Conservation (phyloP, 78 protist genomes). For the Parvularia atlantis region DNA sequence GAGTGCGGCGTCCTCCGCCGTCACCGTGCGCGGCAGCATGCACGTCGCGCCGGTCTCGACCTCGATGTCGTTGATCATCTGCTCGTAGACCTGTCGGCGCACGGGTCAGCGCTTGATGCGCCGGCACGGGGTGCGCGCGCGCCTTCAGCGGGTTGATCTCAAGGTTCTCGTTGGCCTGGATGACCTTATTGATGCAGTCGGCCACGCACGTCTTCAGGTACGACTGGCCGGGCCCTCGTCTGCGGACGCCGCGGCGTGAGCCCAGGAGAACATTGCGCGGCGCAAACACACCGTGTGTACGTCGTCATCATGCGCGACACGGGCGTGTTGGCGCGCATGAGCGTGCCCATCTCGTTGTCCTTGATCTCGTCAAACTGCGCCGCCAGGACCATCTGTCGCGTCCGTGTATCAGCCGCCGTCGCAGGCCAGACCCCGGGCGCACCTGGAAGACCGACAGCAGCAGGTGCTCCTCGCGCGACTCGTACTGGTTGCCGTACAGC, state of each 20-base stretch:
- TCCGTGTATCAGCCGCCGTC: neutral
- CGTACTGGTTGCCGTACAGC: constrained; percentile 42
- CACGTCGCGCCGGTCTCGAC: neutral
- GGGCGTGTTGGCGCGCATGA: constrained; percentile 60
- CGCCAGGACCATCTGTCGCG: constrained; percentile 24
- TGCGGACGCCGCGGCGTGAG: neutral
- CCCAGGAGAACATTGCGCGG: constrained; percentile 10
- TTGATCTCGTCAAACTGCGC: constrained; percentile 38
- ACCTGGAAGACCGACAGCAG: constrained; percentile 41
- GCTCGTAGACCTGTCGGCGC: neutral
- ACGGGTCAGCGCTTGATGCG: neutral
- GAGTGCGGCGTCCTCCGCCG: neutral
- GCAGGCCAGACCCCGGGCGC: neutral
- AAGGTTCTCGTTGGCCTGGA: neutral
- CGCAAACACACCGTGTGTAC: constrained; percentile 35
- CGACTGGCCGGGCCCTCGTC: constrained; percentile 53
- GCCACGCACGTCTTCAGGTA: constrained; percentile 18
- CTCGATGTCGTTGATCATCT: constrained; percentile 6
- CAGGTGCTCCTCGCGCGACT: constrained; percentile 50
- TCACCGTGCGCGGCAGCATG: neutral
- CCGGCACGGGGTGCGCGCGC: too few relatives aligned
- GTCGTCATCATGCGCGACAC: constrained; percentile 66
- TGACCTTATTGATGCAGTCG: neutral
- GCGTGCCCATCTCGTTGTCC: constrained; percentile 9
- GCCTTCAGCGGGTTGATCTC: constrained; percentile 17